A percentile compares a stretch with the other conserved stretches of the same genome.
Evolutionary conservation across 2,329 filamentous ascomycete genomes (phyloP).

Genomic region (Scedosporium boydii): DNA sequence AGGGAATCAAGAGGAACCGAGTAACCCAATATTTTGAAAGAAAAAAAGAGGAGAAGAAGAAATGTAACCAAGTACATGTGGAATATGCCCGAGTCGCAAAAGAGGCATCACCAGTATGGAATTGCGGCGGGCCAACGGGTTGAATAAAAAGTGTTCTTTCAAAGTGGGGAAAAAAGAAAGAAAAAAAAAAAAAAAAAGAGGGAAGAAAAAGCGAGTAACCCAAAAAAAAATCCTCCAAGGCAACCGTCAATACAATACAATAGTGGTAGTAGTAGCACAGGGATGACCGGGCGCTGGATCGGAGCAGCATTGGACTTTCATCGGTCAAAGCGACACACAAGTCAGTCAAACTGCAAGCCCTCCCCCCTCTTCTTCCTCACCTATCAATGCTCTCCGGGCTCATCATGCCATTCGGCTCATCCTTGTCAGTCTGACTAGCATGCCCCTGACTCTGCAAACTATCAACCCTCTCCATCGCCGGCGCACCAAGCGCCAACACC

Average conservation of each 20-base stretch:
- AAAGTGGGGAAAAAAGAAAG: neutral
- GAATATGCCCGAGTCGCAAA: too few species aligned
- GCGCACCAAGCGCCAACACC: conserved; percentile 27
- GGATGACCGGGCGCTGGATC: neutral
- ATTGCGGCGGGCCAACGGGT: too few species aligned
- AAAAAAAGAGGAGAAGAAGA: neutral
- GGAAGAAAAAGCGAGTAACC: neutral
- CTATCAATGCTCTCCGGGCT: conserved; percentile 67
- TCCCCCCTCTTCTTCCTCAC: neutral
- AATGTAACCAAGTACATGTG: too few species aligned
- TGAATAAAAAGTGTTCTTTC: too few species aligned
- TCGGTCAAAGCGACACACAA: too few species aligned
- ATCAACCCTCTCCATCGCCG: conserved; percentile 48
- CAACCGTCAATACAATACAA: neutral
- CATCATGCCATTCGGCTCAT: conserved; percentile 66
- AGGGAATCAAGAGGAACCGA: too few species aligned
- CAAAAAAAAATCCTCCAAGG: neutral
- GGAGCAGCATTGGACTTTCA: neutral
- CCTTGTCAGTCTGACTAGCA: conserved; percentile 58
- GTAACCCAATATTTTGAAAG: neutral
- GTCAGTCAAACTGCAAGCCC: neutral
- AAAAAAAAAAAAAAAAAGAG: neutral
- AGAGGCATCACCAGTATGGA: too few species aligned
- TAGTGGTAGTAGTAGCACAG: neutral
- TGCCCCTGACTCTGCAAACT: conserved; percentile 49